Evolutionary conservation across 768 basidiomycete species (phyloP).

Genomic region (Suillus paluster): DNA sequence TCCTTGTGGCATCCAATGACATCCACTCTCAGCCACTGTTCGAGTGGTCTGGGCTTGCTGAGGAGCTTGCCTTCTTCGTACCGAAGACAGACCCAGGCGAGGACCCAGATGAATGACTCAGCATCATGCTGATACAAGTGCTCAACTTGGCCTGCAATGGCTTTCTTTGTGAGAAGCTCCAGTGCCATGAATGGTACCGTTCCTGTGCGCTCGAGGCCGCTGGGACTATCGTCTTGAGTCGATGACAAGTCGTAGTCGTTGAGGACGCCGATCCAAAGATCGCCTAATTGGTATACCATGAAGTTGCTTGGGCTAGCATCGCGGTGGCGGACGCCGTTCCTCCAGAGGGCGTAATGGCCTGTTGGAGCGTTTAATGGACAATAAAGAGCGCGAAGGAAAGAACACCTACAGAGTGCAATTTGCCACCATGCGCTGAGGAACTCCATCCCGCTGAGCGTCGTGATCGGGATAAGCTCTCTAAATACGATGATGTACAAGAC

Average conservation of each 20-base stretch:
- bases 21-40: background rate
- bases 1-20: background rate
- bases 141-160: background rate
- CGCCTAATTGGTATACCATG: background rate
- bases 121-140: conserved; percentile 5
- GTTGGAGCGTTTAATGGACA: background rate
- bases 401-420: conserved; percentile 2
- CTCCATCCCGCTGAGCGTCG: background rate
- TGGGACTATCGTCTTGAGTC: background rate
- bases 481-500: background rate
- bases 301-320: background rate
- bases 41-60: background rate
- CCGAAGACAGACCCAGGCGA: conserved; percentile 2
- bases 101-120: conserved; percentile 9
- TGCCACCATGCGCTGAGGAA: conserved; percentile 9
- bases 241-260: conserved; percentile 12
- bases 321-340: background rate
- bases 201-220: conserved; percentile 13
- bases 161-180: background rate
- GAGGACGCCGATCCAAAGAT: background rate
- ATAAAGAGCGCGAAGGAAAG: background rate
- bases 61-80: conserved; percentile 5
- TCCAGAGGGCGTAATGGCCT: conserved; percentile 15
- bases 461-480: background rate
- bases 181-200: conserved; percentile 18